These are phyloP conservation scores for Panicum hallii DNA, from an alignment of 202 grass and related monocot genomes.

Conservation along the genomic window DNA sequence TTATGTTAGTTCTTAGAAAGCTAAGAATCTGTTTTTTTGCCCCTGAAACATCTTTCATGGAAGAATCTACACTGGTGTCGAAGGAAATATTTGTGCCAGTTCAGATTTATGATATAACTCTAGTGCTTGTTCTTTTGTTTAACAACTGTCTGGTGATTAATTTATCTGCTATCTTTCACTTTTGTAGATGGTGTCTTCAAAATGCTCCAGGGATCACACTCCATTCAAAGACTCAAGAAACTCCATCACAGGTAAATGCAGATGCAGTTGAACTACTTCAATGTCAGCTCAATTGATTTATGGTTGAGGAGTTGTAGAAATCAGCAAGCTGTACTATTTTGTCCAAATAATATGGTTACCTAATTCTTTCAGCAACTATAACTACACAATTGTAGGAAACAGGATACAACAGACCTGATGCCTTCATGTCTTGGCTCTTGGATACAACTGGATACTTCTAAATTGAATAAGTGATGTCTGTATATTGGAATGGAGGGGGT, in stretches of 20 bases:
- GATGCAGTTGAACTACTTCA: background rate
- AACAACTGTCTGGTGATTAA: background rate
- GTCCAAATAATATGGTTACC: background rate
- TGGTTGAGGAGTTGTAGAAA: background rate
- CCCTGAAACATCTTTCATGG: background rate
- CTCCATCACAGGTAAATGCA: background rate
- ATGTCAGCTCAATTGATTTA: background rate
- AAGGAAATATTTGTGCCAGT: background rate
- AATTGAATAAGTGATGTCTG: background rate
- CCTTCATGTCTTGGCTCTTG: background rate
- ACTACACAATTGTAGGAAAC: background rate
- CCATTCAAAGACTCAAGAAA: background rate
- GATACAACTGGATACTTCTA: background rate
- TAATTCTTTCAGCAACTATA: background rate
- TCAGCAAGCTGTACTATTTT: background rate
- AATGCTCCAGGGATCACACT: background rate
- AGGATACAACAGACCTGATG: background rate
- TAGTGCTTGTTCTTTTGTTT: slow-evolving; percentile 5
- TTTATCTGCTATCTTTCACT: background rate
- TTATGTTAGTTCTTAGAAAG: background rate
- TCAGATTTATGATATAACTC: background rate
- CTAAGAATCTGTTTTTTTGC: background rate
- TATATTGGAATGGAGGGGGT: background rate
- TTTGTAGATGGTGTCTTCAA: background rate
- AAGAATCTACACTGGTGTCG: background rate